Conservation (phyloP, 1,284 basidiomycete genomes). For the Malassezia nana region DNA sequence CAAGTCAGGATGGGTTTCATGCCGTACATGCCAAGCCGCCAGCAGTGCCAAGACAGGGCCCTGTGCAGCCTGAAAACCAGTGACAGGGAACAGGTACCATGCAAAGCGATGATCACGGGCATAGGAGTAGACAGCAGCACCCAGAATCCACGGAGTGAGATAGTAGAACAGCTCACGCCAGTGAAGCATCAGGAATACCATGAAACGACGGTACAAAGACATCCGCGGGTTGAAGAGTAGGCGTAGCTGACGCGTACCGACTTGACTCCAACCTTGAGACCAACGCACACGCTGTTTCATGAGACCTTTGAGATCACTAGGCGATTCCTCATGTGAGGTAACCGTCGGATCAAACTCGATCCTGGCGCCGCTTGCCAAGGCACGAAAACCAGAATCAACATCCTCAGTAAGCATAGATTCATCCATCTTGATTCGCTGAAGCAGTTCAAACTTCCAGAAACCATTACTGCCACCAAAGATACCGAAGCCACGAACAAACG, state of each 20-base stretch:
- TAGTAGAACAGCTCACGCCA: conserved; percentile 3
- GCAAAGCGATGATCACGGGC: not conserved
- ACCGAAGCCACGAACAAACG: conserved; percentile 30
- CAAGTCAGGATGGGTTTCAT: not conserved
- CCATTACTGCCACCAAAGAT: conserved; percentile 42
- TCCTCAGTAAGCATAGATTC: conserved; percentile 42
- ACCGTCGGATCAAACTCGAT: conserved; percentile 38
- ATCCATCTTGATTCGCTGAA: conserved; percentile 32
- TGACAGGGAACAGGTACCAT: conserved; percentile 1
- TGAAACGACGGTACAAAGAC: not conserved
- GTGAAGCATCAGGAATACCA: not conserved
- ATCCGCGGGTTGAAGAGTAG: not conserved
- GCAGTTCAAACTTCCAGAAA: conserved; percentile 37
- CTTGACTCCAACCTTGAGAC: conserved; percentile 43
- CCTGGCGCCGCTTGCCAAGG: conserved; percentile 36
- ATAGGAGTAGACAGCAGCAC: not conserved
- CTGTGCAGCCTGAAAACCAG: not conserved
- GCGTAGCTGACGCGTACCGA: conserved; percentile 26
- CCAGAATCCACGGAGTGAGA: not conserved
- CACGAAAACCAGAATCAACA: conserved; percentile 37
- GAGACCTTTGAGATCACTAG: conserved; percentile 27
- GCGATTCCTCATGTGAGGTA: conserved; percentile 35
- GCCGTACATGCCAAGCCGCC: not conserved
- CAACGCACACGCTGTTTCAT: conserved; percentile 38
- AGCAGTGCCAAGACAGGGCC: not conserved